Evolutionary conservation across 768 basidiomycete species (phyloP).

Genomic region (Collybia mongolica): DNA sequence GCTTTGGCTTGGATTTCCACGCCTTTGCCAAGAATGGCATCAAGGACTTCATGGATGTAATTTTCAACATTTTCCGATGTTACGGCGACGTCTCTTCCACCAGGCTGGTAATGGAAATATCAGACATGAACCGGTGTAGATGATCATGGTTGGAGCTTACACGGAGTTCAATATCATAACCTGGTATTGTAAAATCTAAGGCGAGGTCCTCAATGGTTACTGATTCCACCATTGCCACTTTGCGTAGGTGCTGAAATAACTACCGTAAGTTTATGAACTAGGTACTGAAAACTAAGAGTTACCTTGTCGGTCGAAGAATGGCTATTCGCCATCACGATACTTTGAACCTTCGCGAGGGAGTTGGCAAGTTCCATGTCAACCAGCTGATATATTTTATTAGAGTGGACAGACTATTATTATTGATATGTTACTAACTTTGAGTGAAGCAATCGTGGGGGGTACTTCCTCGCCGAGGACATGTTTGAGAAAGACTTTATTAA

Average conservation of each 20-base stretch:
- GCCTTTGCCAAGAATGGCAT: conserved; percentile 85
- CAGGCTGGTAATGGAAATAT: conserved; percentile 45
- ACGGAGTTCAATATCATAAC: conserved; percentile 89
- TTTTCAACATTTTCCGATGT: conserved; percentile 86
- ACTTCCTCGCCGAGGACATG: conserved; percentile 86
- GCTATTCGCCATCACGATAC: conserved; percentile 50
- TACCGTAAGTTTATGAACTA: neutral
- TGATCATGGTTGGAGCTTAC: conserved; percentile 39
- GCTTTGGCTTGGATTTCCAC: conserved; percentile 79
- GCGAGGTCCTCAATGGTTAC: conserved; percentile 83
- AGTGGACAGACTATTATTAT: neutral
- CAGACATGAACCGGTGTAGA: neutral
- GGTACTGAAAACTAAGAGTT: conserved; percentile 6
- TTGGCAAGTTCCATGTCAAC: conserved; percentile 85
- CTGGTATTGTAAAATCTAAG: conserved; percentile 95
- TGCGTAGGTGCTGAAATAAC: conserved; percentile 44
- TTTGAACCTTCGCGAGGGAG: conserved; percentile 79
- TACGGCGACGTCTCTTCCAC: conserved; percentile 79
- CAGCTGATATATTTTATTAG: conserved; percentile 42
- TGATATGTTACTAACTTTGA: conserved; percentile 53
- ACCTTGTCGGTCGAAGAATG: conserved; percentile 56
- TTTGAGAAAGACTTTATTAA: conserved; percentile 95
- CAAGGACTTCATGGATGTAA: conserved; percentile 84
- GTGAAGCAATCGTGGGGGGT: conserved; percentile 76
- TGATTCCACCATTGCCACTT: conserved; percentile 56